Evolutionary conservation across 225 moss, liverwort and hornwort genomes (phyloP).

Genomic region (Asterella californica): DNA sequence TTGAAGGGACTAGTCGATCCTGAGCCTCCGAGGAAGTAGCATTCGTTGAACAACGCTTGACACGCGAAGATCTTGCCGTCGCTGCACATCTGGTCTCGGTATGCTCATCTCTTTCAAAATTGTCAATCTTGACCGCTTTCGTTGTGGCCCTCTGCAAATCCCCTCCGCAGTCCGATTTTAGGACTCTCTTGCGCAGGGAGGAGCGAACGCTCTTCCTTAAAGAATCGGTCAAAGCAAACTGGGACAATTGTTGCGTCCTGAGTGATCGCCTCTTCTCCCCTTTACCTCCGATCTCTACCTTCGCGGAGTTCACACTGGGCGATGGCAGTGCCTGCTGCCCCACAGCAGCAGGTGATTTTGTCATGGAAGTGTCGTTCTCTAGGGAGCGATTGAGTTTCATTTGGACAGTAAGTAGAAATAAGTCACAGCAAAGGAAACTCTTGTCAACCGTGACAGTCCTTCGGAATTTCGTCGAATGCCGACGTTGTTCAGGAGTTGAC

Average conservation of each 20-base stretch:
- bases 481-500: too few species aligned
- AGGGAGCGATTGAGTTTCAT: not conserved
- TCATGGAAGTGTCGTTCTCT: not conserved
- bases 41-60: slow-evolving; percentile 12
- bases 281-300: not conserved
- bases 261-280: slow-evolving; percentile 12
- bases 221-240: slow-evolving; percentile 29
- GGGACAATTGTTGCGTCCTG: slow-evolving; percentile 22
- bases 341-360: not conserved
- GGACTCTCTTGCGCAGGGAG: slow-evolving; percentile 26
- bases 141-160: not conserved
- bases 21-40: not conserved
- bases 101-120: not conserved
- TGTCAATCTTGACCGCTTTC: not conserved
- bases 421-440: not conserved
- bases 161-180: not conserved
- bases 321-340: not conserved
- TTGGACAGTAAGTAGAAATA: not conserved
- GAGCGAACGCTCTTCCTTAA: slow-evolving; percentile 23
- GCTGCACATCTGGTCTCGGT: slow-evolving; percentile 2
- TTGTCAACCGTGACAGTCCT: too few species aligned
- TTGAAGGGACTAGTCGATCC: not conserved
- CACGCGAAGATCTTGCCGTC: slow-evolving; percentile 23
- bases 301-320: not conserved
- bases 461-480: too few species aligned